phyloP scores from a whole-genome alignment of 2,329 filamentous ascomycete species.

The Aulographum hederae region DNA sequence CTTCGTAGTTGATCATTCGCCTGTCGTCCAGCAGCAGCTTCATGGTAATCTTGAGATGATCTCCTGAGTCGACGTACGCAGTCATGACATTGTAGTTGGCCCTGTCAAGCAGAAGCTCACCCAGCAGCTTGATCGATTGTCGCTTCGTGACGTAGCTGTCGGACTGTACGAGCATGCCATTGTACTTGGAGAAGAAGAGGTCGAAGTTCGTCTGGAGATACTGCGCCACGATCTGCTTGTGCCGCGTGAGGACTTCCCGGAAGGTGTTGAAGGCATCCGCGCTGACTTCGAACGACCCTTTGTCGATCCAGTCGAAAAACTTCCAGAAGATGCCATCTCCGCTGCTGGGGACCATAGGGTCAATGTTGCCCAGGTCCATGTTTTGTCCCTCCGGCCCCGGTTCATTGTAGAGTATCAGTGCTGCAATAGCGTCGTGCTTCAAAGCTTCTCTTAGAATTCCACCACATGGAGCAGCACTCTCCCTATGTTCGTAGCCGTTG shows the following conservation, averaged over 20 bases:
- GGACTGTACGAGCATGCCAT: conserved; percentile 70
- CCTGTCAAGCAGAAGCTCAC: conserved; percentile 83
- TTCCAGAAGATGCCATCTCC: conserved; percentile 86
- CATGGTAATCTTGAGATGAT: conserved; percentile 97
- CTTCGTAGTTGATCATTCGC: conserved; percentile 98
- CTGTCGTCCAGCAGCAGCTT: conserved; percentile 87
- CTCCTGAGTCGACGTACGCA: conserved; percentile 81
- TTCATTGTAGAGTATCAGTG: conserved; percentile 82
- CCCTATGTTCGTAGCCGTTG: conserved; percentile 73
- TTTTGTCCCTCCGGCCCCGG: conserved; percentile 78
- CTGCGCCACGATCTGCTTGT: conserved; percentile 77
- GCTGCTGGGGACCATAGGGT: conserved; percentile 59
- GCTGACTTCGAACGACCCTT: conserved; percentile 87
- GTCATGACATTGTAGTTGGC: conserved; percentile 99
- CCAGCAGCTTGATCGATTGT: conserved; percentile 92
- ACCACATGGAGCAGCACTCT: conserved; percentile 81
- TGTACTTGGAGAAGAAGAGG: conserved; percentile 82
- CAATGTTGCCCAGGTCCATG: conserved; percentile 54
- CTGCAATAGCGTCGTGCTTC: conserved; percentile 80
- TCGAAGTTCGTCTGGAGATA: conserved; percentile 86
- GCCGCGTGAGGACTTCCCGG: conserved; percentile 76
- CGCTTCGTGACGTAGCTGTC: conserved; percentile 96
- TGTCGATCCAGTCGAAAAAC: conserved; percentile 95
- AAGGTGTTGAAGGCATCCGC: conserved; percentile 97
- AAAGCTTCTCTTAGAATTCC: conserved; percentile 76